phyloP scores from a whole-genome alignment of 2,329 filamentous ascomycete species.

The Triangularia setosa region DNA sequence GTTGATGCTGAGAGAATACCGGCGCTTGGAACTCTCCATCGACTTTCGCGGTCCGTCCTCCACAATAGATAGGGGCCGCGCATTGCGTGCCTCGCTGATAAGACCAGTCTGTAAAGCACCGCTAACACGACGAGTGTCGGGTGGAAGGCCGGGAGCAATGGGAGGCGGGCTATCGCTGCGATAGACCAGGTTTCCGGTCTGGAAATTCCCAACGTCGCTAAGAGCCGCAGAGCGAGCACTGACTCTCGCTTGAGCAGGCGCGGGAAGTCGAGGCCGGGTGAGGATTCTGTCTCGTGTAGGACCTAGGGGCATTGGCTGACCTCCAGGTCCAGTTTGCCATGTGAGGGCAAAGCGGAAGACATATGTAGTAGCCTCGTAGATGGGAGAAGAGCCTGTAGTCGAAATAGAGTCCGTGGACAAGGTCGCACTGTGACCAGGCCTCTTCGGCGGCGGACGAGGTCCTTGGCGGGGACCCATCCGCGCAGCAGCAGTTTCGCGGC shows the following conservation, averaged over 20 bases:
- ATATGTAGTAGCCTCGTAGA: slow-evolving; percentile 54
- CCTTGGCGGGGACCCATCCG: slow-evolving; percentile 28
- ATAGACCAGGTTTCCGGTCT: neutral
- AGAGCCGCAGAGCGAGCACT: slow-evolving; percentile 32
- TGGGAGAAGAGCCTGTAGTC: slow-evolving; percentile 52
- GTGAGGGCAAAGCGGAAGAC: slow-evolving; percentile 67
- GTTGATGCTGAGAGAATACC: slow-evolving; percentile 24
- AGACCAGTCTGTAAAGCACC: slow-evolving; percentile 44
- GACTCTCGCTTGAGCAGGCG: slow-evolving; percentile 64
- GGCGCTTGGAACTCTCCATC: slow-evolving; percentile 12
- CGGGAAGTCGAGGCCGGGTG: slow-evolving; percentile 64
- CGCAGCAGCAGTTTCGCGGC: slow-evolving; percentile 47
- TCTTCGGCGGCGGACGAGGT: slow-evolving; percentile 34
- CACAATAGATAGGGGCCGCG: slow-evolving; percentile 30
- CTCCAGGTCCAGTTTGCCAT: slow-evolving; percentile 26
- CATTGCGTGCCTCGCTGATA: slow-evolving; percentile 50
- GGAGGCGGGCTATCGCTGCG: slow-evolving; percentile 38
- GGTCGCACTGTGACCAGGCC: slow-evolving; percentile 30
- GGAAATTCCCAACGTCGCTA: slow-evolving; percentile 2
- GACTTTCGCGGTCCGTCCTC: slow-evolving; percentile 20
- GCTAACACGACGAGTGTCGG: slow-evolving; percentile 45
- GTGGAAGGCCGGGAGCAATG: slow-evolving; percentile 37
- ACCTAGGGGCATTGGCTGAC: slow-evolving; percentile 46
- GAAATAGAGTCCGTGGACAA: slow-evolving; percentile 46
- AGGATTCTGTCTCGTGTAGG: slow-evolving; percentile 60